Percentiles rank a stretch among this genome's conserved stretches.
phyloP scores from a whole-genome alignment of 768 basidiomycete species.

The Termitomyces sp. region DNA sequence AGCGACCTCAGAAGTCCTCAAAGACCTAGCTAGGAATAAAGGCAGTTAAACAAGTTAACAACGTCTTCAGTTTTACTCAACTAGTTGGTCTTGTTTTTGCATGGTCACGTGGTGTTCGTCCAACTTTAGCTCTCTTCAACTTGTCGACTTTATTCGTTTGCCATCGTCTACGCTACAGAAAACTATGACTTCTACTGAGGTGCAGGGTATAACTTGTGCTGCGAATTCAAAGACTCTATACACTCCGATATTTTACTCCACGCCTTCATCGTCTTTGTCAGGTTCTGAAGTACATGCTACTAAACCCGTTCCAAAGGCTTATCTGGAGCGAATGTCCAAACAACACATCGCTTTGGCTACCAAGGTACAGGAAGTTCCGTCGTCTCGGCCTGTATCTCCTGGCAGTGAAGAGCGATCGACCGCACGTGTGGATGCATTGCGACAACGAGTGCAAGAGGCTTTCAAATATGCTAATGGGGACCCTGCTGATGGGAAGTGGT shows the following conservation, averaged over 20 bases:
- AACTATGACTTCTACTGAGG: neutral
- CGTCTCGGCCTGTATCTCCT: conserved; percentile 14
- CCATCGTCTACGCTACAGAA: neutral
- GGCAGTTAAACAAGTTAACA: neutral
- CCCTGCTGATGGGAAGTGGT: conserved; percentile 43
- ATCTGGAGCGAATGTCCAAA: conserved; percentile 17
- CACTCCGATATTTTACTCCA: conserved; percentile 14
- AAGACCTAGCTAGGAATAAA: neutral
- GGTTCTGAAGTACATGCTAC: neutral
- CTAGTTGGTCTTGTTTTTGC: no score
- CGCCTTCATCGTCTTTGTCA: conserved; percentile 7
- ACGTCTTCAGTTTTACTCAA: neutral
- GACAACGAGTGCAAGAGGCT: conserved; percentile 27
- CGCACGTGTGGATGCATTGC: conserved; percentile 23
- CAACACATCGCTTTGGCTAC: conserved; percentile 21
- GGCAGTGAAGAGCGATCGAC: conserved; percentile 7
- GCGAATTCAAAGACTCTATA: conserved; percentile 12
- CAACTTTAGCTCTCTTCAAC: no score
- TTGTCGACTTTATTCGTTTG: neutral
- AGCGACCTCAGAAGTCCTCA: neutral
- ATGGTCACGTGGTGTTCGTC: neutral
- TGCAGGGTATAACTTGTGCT: neutral
- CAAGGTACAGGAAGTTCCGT: conserved; percentile 21
- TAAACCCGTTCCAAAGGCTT: conserved; percentile 9
- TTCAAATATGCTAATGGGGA: conserved; percentile 29